Evolutionary conservation across 169 alveolate species (phyloP), one percentile per base, ranked within the genome.

Genomic region (Plasmodium blacklocki): DNA sequence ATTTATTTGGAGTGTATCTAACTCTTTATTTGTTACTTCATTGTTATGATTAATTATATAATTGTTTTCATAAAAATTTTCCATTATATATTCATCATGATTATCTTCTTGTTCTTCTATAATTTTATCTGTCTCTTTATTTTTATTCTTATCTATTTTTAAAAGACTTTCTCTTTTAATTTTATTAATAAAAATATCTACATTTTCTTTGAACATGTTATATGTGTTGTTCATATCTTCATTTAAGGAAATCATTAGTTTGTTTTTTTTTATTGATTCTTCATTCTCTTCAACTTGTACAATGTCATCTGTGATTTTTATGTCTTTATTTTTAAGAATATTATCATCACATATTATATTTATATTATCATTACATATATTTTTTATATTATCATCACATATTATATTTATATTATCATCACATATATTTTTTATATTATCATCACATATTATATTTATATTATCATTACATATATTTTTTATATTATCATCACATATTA

Each of bases 161-260:
- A 12, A 29, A 5, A 12, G 12, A 32, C 62, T 54, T 71, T 56
- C 59, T 15, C 71, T 52, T 15, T 66, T 66, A 56, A 52, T 52
- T 52, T 63, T 78, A 7, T 78, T 78, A 50, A 78, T 18, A 8
- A 78, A 78, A 1, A 64, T 12, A 23, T 78, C 60, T 11, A 78
- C 19, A 21, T 78, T 54, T 39, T 70, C 71, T 19, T 66, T 66
- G 47, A 63, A 78, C 32, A 70, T 64, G 2, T 66, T 64, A 39
- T 23, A 64, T 29, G 64, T 78, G 19, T 50, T 52, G 3, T 56
- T 52, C 14, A 78, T 59, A 18, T 47, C 59, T 43, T 58, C 50
- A 18, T 67, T 45, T 19, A 78, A 70, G 7, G 72, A 64, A 14
- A n/a, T 2, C 56, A 78, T 6, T 29, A 64, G 49, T 8, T 47